Conservation (phyloP, 2,329 filamentous ascomycete species). For the Aspergillus sp. region DNA sequence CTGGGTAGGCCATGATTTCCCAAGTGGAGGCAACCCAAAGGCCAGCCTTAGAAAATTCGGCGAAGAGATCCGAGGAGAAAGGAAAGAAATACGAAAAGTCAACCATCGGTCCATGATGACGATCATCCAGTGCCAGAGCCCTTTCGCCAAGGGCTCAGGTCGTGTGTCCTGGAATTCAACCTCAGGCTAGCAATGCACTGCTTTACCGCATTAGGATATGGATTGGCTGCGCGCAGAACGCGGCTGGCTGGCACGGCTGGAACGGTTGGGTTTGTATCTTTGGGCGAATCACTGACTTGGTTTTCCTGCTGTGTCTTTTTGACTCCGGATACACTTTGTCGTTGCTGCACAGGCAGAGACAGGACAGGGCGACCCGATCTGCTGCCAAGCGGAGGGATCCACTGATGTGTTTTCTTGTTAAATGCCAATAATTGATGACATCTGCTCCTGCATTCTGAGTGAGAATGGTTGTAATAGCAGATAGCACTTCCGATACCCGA, state of each 20-base stretch:
- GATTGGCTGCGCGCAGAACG: slow-evolving; percentile 4
- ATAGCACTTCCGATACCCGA: background rate
- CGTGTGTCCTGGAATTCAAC: background rate
- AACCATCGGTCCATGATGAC: background rate
- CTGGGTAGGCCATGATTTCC: too few species aligned
- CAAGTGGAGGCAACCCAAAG: too few species aligned
- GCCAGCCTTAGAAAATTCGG: too few species aligned
- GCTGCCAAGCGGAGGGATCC: slow-evolving; percentile 9
- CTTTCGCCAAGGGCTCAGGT: background rate
- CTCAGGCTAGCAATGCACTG: slow-evolving; percentile 1
- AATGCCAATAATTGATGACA: background rate
- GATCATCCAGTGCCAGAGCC: slow-evolving; percentile 3
- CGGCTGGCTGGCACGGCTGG: background rate
- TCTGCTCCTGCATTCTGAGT: background rate
- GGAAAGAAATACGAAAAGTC: background rate
- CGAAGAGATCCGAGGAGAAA: background rate
- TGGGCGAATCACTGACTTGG: background rate
- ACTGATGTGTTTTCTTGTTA: slow-evolving; percentile 14
- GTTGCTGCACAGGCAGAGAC: background rate
- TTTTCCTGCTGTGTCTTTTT: background rate
- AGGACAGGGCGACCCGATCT: background rate
- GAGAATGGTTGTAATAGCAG: background rate
- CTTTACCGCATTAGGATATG: background rate
- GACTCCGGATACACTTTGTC: too few species aligned
- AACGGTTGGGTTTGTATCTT: background rate